Base-by-base conservation (phyloP, 192 early-diverging fungal species). In the Mortierella hygrophila region DNA sequence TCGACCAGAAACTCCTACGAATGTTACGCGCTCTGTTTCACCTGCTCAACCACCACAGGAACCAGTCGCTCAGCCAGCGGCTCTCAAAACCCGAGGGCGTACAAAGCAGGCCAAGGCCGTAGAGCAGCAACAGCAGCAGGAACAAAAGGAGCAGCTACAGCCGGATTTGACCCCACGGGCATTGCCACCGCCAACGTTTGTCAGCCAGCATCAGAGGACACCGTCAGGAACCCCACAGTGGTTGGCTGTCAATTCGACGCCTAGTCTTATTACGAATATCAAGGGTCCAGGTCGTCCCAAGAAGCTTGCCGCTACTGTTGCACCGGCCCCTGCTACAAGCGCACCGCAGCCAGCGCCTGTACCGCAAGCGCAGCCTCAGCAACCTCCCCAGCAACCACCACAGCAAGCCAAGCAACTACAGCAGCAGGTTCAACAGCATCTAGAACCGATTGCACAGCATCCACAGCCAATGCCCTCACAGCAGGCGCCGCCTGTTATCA, bases 161-260 rank as follows among this genome's bases (percentile, higher is more conserved):
- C 26, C 49, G 26, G 71, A 63, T 37, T 1, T 41, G 35, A 29
- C 77, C 38, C 23, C 60, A 37, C 3, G 60, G 65, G 8, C 75
- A 44, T 74, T 86, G 49, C 83, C 83, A 11, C 60, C 78, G 3
- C 83, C 83, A 20, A 77, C 83, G 4, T 80, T 86, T 49, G 75
- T 77, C 32, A 86, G 80, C 42, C 83, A 86, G 60, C 83, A 86
- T 46, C 83, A 86, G 40, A 80, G 83, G 26, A 86, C 83, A 6
- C 83, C 83, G 0, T 86, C 83, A 13, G 83, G 83, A 35, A 86
- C 83, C 6, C 83, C 83, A 5, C 78, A 80, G 23, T 86, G 83
- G 83, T 57, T 86, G 37, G 83, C 79, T 35, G 83, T 57, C 9
- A 86, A 86, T 38, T 80, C 83, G 46, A 77, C 78, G 1, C 78